phyloP scores from a whole-genome alignment of 805 yeast species.

The Yarrowia sp. region DNA sequence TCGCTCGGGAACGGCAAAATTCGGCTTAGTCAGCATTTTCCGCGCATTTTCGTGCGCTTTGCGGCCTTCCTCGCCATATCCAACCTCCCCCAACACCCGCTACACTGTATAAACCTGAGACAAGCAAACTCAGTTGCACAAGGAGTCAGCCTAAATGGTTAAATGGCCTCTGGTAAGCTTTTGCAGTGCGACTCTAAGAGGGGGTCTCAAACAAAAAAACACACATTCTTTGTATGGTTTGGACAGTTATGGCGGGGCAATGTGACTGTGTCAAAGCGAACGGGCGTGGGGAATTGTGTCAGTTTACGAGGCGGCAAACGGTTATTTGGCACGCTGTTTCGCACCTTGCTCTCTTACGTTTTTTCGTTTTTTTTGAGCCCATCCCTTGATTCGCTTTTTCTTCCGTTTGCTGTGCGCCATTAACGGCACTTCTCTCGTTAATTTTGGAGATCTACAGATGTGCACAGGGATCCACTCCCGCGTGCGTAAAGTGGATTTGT shows the following conservation, averaged over 20 bases:
- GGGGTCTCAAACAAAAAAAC: too few species aligned
- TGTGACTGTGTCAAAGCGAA: not conserved
- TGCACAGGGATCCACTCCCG: slow-evolving; percentile 22
- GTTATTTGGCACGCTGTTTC: too few species aligned
- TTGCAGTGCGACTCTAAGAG: not conserved
- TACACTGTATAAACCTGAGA: slow-evolving; percentile 16
- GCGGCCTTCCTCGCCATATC: too few species aligned
- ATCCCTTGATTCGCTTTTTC: too few species aligned
- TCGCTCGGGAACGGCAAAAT: too few species aligned
- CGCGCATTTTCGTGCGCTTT: too few species aligned
- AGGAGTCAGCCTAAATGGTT: not conserved
- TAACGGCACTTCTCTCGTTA: not conserved
- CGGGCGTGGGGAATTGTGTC: not conserved
- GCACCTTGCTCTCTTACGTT: too few species aligned
- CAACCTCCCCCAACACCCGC: too few species aligned
- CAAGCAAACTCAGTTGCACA: not conserved
- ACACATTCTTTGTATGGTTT: not conserved
- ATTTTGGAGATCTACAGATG: not conserved
- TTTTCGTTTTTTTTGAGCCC: not conserved
- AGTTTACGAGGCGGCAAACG: too few species aligned
- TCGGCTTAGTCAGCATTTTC: too few species aligned
- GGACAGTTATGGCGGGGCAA: not conserved
- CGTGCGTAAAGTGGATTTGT: not conserved
- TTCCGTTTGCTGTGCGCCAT: not conserved
- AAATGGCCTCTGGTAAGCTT: not conserved